Base-by-base conservation (phyloP, 768 basidiomycete genomes). In the Lepiota brunneoincarnata region DNA sequence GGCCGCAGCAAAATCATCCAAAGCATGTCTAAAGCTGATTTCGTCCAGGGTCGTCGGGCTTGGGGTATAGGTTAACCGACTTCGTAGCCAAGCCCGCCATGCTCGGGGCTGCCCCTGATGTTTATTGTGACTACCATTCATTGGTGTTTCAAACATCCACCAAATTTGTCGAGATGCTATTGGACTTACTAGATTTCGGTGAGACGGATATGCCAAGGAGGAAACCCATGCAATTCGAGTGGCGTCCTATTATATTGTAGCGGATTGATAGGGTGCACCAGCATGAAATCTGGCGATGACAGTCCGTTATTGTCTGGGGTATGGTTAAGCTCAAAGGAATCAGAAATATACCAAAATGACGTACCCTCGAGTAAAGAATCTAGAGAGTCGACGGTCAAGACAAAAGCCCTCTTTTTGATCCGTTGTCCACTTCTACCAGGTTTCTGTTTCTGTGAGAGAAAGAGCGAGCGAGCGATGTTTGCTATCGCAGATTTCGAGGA, bases 161-260 rank as follows among this genome's bases (percentile, higher is more conserved):
- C 18, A 23, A 43, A 39, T 56, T 18, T 51, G 51, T 52, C n/a
- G 39, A 24, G 42, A 28, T 38, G 55, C 43, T 24, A n/a, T 37
- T 26, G 21, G 21, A 44, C 87, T 69, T 64, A 91, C 91, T 84
- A 78, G 56, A 93, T 83, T 67, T 93, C 91, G 41, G 88, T 89
- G 38, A 93, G 70, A 51, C 85, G 75, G n/a, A 84, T 81, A 61
- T 93, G 91, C 90, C 91, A 93, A 14, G 91, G 91, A 15, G 91
- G 91, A 61, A 87, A 91, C 4, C 86, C 87, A 59, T 86, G 71
- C 18, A 91, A 71, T 64, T 91, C 88, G 47, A 86, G 67, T 1
- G 87, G 82, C 20, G 71, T 62, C 36, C 63, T 64, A 35, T 70
- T 67, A 35, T 66, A 66, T 44, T 61, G 67, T 11, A 69, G 64